Percentiles rank a stretch among this genome's conserved stretches.
Conservation (phyloP, 495 filamentous ascomycete species). For the Achaetomiella virescens region DNA sequence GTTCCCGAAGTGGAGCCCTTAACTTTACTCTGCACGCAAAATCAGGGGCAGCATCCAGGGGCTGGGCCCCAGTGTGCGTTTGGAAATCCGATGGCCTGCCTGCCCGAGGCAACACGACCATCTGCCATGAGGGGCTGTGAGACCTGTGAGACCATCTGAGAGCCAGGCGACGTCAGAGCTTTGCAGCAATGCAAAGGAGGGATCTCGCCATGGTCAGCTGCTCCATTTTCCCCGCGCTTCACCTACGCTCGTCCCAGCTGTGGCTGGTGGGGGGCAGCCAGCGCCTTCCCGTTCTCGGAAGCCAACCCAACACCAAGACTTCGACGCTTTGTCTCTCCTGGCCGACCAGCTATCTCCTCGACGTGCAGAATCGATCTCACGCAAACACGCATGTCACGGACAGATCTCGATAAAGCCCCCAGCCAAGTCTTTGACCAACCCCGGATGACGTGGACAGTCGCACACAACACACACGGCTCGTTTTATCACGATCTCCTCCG, state of each 20-base stretch:
- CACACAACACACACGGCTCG: too few relatives aligned
- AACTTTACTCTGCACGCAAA: conserved; percentile 2
- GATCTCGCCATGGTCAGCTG: conserved; percentile 2
- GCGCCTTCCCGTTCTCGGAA: not conserved
- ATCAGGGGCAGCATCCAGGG: conserved; percentile 5
- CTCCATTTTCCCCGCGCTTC: not conserved
- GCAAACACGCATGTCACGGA: too few relatives aligned
- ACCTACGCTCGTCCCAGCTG: too few relatives aligned
- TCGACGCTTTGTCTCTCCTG: too few relatives aligned
- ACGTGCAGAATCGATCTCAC: too few relatives aligned
- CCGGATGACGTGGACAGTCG: too few relatives aligned
- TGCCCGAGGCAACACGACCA: not conserved
- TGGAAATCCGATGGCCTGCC: not conserved
- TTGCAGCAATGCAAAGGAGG: not conserved
- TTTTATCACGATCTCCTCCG: too few relatives aligned
- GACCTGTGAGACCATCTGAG: not conserved
- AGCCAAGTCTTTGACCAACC: too few relatives aligned
- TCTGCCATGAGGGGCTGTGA: not conserved
- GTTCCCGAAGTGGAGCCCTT: conserved; percentile 1
- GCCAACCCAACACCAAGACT: not conserved
- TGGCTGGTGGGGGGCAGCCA: too few relatives aligned
- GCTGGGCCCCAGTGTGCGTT: not conserved
- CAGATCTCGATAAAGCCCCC: too few relatives aligned
- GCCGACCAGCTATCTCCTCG: too few relatives aligned
- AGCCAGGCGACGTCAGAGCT: not conserved